Base-by-base conservation (phyloP, 345 rosid species). In the Cardamine occulta region DNA sequence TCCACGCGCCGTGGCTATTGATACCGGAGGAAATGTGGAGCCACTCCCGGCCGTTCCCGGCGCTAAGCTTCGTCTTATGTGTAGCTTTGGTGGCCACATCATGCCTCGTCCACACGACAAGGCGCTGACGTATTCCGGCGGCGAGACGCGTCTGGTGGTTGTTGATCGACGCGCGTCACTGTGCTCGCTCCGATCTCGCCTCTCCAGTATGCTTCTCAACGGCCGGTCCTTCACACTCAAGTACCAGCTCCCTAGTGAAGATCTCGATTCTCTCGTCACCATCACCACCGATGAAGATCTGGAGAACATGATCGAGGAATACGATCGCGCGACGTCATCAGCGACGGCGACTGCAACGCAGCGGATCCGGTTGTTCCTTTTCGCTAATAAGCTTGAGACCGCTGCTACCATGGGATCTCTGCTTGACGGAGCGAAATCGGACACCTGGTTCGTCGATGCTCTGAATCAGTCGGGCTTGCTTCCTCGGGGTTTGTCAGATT, bases 61-160 rank as follows among this genome's bases (percentile, higher is more conserved):
- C 7, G 77, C 85, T 40, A 91, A 84, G 77, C 94, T 89, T 67
- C 89, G 94, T n/a, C 81, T 93, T 0, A 91, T 93, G 96, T 91
- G 97, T 77, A 89, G 96, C 81, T 89, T 79, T 39, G 91, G 90
- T 6, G 98, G 97, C 21, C 97, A 87, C 73, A 93, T 93, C 68
- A 83, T 93, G 80, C 97, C 97, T 72, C 94, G 98, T 14, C 96
- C 97, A 3, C 96, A 91, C 63, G 90, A 93, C 83, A 91, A 86
- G 69, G 76, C 91, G 14, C 84, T 93, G 64, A 83, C 87, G 76
- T 93, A 93, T 34, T 80, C 89, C 7, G 89, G 89, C 57, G 98
- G 96, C 2, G 90, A 89, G 70, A 89, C 90, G 3, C 89, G 90
- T 17, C 77, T 90, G 0, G 84, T 90, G 2, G 90, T 74, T 29